These are phyloP conservation scores for Sporothrix luriei DNA, from an alignment of 2,329 filamentous ascomycete genomes.

Conservation along the genomic window DNA sequence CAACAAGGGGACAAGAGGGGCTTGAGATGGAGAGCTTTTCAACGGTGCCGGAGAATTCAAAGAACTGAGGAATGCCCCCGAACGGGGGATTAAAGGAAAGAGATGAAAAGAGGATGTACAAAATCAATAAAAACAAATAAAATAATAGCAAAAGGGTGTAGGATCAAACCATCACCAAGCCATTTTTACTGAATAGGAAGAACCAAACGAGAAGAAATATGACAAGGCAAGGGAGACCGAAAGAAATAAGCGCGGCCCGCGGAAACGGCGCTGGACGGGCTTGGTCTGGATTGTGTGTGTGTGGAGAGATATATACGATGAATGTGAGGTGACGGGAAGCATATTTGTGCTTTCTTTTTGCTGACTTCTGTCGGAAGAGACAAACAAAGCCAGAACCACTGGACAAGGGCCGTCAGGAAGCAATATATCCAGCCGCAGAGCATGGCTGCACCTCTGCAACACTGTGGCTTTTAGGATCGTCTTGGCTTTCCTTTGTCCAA, in stretches of 20 bases:
- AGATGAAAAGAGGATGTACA: neutral
- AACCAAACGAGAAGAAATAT: neutral
- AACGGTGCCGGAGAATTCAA: conserved; percentile 5
- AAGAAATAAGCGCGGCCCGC: neutral
- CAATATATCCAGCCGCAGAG: conserved; percentile 19
- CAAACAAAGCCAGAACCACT: conserved; percentile 6
- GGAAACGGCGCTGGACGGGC: conserved; percentile 4
- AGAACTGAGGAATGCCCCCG: neutral
- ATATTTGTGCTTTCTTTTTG: conserved; percentile 22
- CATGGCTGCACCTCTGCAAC: neutral
- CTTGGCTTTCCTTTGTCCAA: conserved; percentile 2
- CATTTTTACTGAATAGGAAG: conserved; percentile 19
- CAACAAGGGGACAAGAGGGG: conserved; percentile 6
- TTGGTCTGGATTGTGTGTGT: conserved; percentile 21
- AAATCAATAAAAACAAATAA: neutral
- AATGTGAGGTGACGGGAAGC: neutral
- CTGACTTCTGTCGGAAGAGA: neutral
- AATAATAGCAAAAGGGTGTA: neutral
- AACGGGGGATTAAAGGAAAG: neutral
- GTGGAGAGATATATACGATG: neutral
- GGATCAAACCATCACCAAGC: neutral
- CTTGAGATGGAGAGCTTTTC: neutral
- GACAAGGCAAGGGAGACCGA: neutral
- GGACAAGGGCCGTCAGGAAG: conserved; percentile 3
- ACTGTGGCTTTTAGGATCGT: neutral